These are phyloP conservation scores for Alnus rubra DNA, from an alignment of 306 rosid species.

Conservation along the genomic window DNA sequence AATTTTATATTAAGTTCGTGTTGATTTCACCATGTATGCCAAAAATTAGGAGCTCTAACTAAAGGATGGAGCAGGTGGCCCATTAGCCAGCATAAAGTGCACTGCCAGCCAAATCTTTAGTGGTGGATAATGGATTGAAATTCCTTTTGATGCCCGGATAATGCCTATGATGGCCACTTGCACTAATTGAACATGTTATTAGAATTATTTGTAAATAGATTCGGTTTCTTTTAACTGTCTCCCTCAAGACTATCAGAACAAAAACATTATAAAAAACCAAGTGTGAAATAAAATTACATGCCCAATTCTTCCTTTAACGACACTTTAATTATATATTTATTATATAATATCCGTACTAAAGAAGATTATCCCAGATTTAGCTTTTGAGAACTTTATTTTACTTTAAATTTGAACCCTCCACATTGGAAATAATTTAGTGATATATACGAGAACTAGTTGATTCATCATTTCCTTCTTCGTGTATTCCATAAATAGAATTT, in stretches of 20 bases:
- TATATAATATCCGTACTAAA: neutral
- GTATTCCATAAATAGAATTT: slow-evolving; percentile 16
- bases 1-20: too few relatives aligned
- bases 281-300: slow-evolving; percentile 16
- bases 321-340: slow-evolving; percentile 13
- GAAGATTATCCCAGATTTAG: slow-evolving; percentile 26
- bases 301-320: slow-evolving; percentile 20
- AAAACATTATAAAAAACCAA: slow-evolving; percentile 19
- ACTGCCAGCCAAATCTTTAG: slow-evolving; percentile 30
- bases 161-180: slow-evolving; percentile 28
- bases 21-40: too few relatives aligned
- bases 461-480: neutral
- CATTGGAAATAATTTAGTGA: slow-evolving; percentile 8
- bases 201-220: too few relatives aligned
- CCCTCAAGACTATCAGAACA: slow-evolving; percentile 39
- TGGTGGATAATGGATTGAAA: slow-evolving; percentile 36
- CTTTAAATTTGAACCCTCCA: slow-evolving; percentile 23
- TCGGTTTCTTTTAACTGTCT: neutral
- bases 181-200: slow-evolving; percentile 8
- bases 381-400: slow-evolving; percentile 2
- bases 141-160: slow-evolving; percentile 35
- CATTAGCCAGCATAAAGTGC: slow-evolving; percentile 40
- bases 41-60: too few relatives aligned
- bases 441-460: slow-evolving; percentile 1
- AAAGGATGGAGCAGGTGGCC: slow-evolving; percentile 33